Base-by-base conservation (phyloP, 208 protist species). In the Crithidia bombi region DNA sequence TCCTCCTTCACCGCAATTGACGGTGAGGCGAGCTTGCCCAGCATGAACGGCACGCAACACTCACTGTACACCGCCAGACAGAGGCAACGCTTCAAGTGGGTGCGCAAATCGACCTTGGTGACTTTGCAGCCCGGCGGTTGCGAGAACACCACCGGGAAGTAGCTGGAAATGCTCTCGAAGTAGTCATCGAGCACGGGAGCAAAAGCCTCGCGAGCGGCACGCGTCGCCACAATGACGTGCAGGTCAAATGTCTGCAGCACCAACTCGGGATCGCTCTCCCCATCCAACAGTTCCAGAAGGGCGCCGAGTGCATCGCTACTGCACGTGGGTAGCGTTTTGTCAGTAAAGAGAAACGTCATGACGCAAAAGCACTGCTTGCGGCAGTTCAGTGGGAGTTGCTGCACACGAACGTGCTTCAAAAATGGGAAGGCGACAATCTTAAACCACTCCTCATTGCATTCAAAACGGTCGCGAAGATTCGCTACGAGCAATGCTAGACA, bases 111-210 rank as follows among this genome's bases (percentile, higher is more conserved):
- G 6, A 82, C 57, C 65, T 89, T 88, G 19, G 82, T 92, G 15
- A 96, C 85, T 5, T 17, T 30, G 67, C 87, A 93, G 26, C 75
- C 80, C 2, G 75, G 78, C 12, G 87, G 86, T 50, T 85, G 82
- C 12, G 78, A 82, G 73, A 94, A 96, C 28, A 93, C 76, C 5
- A 96, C 74, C 39, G 90, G 90, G 73, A 96, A 96, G 62, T 96
- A 96, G 65, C 82, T 91, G 12, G 90, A 83, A 30, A 93, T 12
- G 59, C 78, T 89, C 26, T 93, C 90, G 62, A 96, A 96, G 51
- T 82, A 92, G 28, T 89, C 82, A 17, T 85, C 63, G 5, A 65
- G 50, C n/a, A 90, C 67, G 14, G 65, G 46, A 23, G 35, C 52
- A 17, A 92, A 78, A 14, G 58, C 63, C 28, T 25, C 62, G 25